phyloP scores from a whole-genome alignment of 1,284 basidiomycete genomes.

The Sporisorium scitamineum region DNA sequence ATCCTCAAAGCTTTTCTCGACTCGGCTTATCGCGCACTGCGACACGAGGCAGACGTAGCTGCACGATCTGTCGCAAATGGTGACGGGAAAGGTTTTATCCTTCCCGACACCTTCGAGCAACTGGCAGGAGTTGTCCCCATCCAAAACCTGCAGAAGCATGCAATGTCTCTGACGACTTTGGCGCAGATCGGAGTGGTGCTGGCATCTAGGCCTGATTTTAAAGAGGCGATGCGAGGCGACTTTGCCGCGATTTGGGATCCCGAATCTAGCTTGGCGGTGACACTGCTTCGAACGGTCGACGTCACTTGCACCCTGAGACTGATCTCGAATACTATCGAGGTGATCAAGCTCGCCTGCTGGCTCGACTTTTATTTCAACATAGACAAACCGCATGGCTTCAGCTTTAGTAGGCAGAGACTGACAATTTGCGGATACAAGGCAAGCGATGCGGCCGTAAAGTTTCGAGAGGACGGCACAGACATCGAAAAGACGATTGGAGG shows the following conservation, averaged over 20 bases:
- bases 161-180: constrained; percentile 33
- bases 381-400: background rate
- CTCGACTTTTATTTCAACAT: constrained; percentile 19
- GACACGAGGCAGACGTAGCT: constrained; percentile 5
- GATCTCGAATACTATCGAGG: constrained; percentile 21
- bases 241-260: constrained; percentile 41
- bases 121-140: background rate
- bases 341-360: constrained; percentile 31
- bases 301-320: constrained; percentile 20
- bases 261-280: constrained; percentile 26
- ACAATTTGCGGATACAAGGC: constrained; percentile 7
- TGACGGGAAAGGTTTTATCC: background rate
- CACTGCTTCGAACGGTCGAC: constrained; percentile 16
- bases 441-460: background rate
- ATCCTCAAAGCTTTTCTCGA: constrained; percentile 34
- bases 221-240: constrained; percentile 29
- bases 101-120: constrained; percentile 18
- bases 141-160: background rate
- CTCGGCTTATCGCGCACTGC: constrained; percentile 28
- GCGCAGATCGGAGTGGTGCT: constrained; percentile 24
- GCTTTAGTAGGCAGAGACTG: background rate
- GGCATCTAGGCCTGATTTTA: constrained; percentile 19
- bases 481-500: constrained; percentile 7
- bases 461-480: background rate
- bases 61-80: background rate